Conservation (phyloP, 1,139 yeast genomes). For the Candida sp. region DNA sequence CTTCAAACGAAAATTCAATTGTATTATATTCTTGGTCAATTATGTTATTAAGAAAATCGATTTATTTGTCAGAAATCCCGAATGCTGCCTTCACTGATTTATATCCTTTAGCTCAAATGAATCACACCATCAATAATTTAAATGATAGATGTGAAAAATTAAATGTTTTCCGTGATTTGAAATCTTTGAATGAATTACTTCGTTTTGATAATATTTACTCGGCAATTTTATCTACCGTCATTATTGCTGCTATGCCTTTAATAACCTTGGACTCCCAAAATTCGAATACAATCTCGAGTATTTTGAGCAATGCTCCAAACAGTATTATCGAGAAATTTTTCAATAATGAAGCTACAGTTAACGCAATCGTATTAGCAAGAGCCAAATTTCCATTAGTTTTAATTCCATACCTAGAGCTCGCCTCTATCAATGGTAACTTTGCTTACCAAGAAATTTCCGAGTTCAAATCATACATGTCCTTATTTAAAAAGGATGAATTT, state of each 20-base stretch:
- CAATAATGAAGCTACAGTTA: conserved; percentile 49
- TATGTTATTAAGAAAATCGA: conserved; percentile 52
- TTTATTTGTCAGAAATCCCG: conserved; percentile 39
- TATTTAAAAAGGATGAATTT: conserved; percentile 35
- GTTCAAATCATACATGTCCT: conserved; percentile 58
- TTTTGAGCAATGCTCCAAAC: conserved; percentile 54
- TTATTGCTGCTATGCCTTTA: conserved; percentile 62
- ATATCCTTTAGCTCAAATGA: conserved; percentile 11
- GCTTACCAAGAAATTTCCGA: conserved; percentile 62
- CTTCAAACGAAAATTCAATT: conserved; percentile 39
- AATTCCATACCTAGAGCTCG: conserved; percentile 57
- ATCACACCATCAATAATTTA: conserved; percentile 22
- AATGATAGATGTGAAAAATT: conserved; percentile 44
- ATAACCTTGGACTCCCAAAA: conserved; percentile 55
- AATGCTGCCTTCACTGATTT: conserved; percentile 11
- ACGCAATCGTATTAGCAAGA: conserved; percentile 55
- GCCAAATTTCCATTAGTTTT: conserved; percentile 77
- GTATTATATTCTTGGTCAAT: conserved; percentile 72
- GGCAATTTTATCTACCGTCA: conserved; percentile 56
- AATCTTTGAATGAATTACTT: conserved; percentile 38
- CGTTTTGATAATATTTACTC: conserved; percentile 53
- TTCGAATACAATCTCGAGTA: conserved; percentile 46
- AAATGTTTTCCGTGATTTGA: conserved; percentile 46
- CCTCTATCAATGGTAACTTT: conserved; percentile 61
- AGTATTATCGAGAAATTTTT: conserved; percentile 58